These are phyloP conservation scores for Cercospora zeina DNA, from an alignment of 2,329 filamentous ascomycete genomes.

Conservation along the genomic window DNA sequence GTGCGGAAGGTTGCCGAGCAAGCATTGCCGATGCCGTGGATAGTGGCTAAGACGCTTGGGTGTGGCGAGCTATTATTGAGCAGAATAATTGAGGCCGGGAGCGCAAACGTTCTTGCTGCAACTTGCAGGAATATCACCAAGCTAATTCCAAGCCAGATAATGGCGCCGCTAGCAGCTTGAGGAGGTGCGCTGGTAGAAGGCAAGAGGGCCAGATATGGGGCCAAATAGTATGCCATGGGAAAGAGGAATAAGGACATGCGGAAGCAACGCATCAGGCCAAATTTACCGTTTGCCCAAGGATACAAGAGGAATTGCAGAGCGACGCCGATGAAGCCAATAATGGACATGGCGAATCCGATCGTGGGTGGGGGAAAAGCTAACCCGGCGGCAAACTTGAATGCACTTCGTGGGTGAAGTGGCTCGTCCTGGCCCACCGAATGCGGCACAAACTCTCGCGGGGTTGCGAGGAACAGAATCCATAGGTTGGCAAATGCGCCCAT, in stretches of 20 bases:
- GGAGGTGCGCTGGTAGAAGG: conserved; percentile 54
- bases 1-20: conserved; percentile 57
- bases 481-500: conserved; percentile 74
- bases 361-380: conserved; percentile 69
- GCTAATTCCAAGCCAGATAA: conserved; percentile 66
- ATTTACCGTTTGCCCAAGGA: conserved; percentile 63
- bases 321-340: conserved; percentile 75
- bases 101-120: conserved; percentile 67
- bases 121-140: conserved; percentile 68
- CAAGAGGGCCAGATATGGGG: conserved; percentile 70
- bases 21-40: conserved; percentile 61
- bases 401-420: conserved; percentile 34
- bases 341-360: conserved; percentile 76
- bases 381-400: conserved; percentile 68
- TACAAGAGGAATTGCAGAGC: conserved; percentile 70
- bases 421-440: conserved; percentile 35
- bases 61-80: conserved; percentile 61
- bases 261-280: conserved; percentile 69
- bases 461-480: conserved; percentile 75
- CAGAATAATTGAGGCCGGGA: conserved; percentile 58
- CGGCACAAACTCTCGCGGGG: conserved; percentile 55
- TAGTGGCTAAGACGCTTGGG: conserved; percentile 56
- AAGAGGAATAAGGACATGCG: conserved; percentile 69
- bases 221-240: conserved; percentile 66
- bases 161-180: conserved; percentile 55